Conservation (phyloP, 1,284 basidiomycete genomes). For the Sporisorium iseilematis-ciliati region DNA sequence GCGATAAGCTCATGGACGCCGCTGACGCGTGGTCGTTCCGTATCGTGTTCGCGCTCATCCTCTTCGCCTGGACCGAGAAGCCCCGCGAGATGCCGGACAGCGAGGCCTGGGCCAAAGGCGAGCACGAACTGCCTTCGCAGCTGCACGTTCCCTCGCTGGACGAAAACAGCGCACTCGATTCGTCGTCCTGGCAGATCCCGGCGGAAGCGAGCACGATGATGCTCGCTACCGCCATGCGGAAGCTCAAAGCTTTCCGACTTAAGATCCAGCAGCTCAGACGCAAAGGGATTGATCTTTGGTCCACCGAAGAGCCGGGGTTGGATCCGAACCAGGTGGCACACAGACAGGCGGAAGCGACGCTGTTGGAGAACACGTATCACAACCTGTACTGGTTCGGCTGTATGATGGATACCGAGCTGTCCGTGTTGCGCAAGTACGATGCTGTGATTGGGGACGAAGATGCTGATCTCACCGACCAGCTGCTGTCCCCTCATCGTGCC, state of each 20-base stretch:
- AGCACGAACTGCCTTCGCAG: constrained; percentile 23
- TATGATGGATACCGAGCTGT: constrained; percentile 46
- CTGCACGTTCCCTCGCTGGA: constrained; percentile 37
- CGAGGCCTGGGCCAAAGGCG: constrained; percentile 23
- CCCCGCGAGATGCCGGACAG: constrained; percentile 36
- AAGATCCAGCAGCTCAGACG: constrained; percentile 39
- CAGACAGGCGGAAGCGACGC: constrained; percentile 23
- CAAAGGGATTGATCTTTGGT: constrained; percentile 44
- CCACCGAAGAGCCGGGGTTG: constrained; percentile 20
- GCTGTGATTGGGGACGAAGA: constrained; percentile 47
- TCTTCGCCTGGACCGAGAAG: constrained; percentile 51
- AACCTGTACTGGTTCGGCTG: constrained; percentile 39
- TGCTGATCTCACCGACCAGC: constrained; percentile 35
- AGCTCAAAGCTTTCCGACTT: constrained; percentile 39
- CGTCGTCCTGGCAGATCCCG: constrained; percentile 35
- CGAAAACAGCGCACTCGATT: constrained; percentile 44
- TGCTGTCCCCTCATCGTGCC: constrained; percentile 15
- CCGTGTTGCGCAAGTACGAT: constrained; percentile 39
- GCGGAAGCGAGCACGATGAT: constrained; percentile 49
- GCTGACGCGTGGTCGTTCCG: constrained; percentile 43
- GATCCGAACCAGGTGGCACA: constrained; percentile 21
- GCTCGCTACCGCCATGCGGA: constrained; percentile 46
- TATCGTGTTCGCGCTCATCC: constrained; percentile 46
- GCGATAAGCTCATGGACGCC: constrained; percentile 47
- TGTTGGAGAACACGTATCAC: constrained; percentile 45